phyloP scores from a whole-genome alignment of 257 asterid genomes.

The Leonotis leonurus region DNA sequence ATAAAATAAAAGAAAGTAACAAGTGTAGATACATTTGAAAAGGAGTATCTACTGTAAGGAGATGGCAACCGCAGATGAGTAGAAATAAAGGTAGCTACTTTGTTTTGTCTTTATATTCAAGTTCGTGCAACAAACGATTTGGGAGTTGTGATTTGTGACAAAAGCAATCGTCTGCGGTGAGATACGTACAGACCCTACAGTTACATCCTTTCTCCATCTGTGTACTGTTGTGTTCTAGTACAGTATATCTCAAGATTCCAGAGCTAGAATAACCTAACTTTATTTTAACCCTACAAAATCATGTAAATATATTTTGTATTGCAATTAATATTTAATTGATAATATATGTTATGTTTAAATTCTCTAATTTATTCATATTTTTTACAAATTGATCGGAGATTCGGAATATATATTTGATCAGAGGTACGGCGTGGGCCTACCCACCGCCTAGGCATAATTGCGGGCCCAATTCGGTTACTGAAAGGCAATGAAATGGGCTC shows the following conservation, averaged over 20 bases:
- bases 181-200: slow-evolving; percentile 1
- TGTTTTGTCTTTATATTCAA: not conserved
- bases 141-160: not conserved
- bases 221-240: not conserved
- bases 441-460: slow-evolving; percentile 5
- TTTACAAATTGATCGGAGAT: not conserved
- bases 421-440: not conserved
- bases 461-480: slow-evolving; percentile 17
- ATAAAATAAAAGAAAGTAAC: not conserved
- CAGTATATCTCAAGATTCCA: not conserved
- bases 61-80: slow-evolving; percentile 21
- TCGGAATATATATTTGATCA: not conserved
- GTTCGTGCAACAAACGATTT: slow-evolving; percentile 11
- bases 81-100: not conserved
- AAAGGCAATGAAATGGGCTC: not conserved
- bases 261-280: too few species aligned
- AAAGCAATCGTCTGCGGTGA: slow-evolving; percentile 8
- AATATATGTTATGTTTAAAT: too few species aligned
- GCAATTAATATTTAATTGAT: too few species aligned
- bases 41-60: slow-evolving; percentile 6
- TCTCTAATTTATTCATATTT: too few species aligned
- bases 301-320: too few species aligned
- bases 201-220: not conserved
- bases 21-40: not conserved
- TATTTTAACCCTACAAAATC: too few species aligned